Evolutionary conservation across 106 monocot species (phyloP), one percentile per base, ranked within the genome.

Genomic region (Phalaenopsis aphrodite): DNA sequence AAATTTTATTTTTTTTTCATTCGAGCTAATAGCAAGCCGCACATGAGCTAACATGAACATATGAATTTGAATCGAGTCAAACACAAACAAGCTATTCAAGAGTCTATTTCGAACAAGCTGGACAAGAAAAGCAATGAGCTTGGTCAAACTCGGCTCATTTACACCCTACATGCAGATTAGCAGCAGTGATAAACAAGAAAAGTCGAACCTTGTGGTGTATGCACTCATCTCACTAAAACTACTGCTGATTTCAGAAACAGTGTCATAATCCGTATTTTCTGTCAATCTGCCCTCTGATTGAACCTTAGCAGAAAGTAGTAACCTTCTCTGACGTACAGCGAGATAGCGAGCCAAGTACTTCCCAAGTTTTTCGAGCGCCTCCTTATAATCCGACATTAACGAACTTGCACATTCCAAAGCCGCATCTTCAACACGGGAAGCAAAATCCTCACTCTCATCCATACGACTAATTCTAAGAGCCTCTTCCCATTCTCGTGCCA

Each of bases 401-500:
- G 82, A 48, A 58, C 41, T 83, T 4, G 89, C 87, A 85, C 99
- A 93, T 79, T 99, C 99, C 47, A 86, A 71, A 78, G 93, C 93
- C 73, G 89, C 88, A 79, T 81, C 84, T 58, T 74, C 82, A 55
- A 95, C 95, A 79, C 77, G 80, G 43, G 80, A 77, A 17, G 85
- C 67, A 81, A 99, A 78, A 83, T 99, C 99, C 56, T 84, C 87
- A 45, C 83, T 86, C 55, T 76, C 83, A 78, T 91, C 83, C 87
- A 93, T 78, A 83, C 83, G 88, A 56, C 83, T 68, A 82, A 95
- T 75, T 77, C 99, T 91, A 69, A 99, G 88, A 74, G 95, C 93
- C 77, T 99, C 99, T 76, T 95, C 90, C 99, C 99, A 99, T 80
- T 99, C 91, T 56, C 92, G 82, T 77, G 95, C 91, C 76, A 78